These are phyloP conservation scores for Geotrichum aggregatum DNA, from an alignment of 1,139 yeast genomes.

Conservation along the genomic window DNA sequence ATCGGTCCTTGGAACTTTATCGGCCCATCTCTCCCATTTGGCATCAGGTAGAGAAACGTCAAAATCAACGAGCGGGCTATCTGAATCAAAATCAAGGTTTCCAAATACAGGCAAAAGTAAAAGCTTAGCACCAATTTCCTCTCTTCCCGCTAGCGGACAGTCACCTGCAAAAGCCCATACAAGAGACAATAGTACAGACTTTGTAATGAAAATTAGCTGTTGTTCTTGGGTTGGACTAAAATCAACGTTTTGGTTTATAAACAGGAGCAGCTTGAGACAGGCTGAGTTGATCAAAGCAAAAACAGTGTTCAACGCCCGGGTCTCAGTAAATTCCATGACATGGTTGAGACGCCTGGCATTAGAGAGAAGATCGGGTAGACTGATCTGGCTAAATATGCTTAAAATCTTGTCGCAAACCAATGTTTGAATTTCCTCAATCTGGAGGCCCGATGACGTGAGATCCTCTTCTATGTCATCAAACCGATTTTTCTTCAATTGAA, in stretches of 20 bases:
- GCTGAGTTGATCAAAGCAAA: slow-evolving; percentile 34
- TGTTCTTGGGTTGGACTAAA: slow-evolving; percentile 31
- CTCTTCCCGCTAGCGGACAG: slow-evolving; percentile 42
- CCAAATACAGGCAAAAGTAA: slow-evolving; percentile 30
- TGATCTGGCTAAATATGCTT: slow-evolving; percentile 24
- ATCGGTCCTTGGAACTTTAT: slow-evolving; percentile 46
- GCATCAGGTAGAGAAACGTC: slow-evolving; percentile 49
- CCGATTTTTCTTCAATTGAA: slow-evolving; percentile 23
- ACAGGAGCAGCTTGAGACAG: slow-evolving; percentile 25
- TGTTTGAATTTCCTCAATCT: slow-evolving; percentile 21
- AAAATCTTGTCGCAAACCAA: slow-evolving; percentile 18
- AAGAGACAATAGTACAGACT: slow-evolving; percentile 45
- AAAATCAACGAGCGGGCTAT: slow-evolving; percentile 40
- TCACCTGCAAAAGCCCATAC: slow-evolving; percentile 75
- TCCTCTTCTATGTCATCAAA: slow-evolving; percentile 36
- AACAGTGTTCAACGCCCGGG: slow-evolving; percentile 44
- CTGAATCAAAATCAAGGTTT: slow-evolving; percentile 23
- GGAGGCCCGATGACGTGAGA: slow-evolving; percentile 18
- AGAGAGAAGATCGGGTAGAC: slow-evolving; percentile 26
- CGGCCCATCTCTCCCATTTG: slow-evolving; percentile 49
- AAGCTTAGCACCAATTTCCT: slow-evolving; percentile 41
- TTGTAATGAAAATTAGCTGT: slow-evolving; percentile 37
- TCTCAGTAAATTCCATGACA: slow-evolving; percentile 50
- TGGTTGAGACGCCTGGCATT: slow-evolving; percentile 41
- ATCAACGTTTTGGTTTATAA: slow-evolving; percentile 29